These are phyloP conservation scores for Drechslerella coelobrocha DNA, from an alignment of 2,329 filamentous ascomycete genomes.

Conservation along the genomic window DNA sequence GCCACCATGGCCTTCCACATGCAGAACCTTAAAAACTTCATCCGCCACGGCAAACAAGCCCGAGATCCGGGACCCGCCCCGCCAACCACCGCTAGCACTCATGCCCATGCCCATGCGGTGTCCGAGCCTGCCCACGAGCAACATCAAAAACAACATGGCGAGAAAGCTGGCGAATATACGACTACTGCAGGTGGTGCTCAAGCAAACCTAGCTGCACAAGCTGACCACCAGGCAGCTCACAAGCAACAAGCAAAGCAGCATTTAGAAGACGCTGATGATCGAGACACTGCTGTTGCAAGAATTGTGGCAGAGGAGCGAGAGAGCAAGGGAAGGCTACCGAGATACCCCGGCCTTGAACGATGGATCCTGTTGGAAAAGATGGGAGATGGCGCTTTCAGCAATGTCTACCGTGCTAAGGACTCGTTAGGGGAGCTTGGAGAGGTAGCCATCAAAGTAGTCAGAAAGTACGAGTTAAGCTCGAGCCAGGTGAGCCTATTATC, in stretches of 20 bases:
- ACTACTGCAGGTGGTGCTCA: constrained; percentile 67
- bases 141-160: constrained; percentile 60
- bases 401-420: constrained; percentile 91
- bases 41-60: constrained; percentile 96
- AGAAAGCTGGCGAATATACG: constrained; percentile 68
- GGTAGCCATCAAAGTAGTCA: constrained; percentile 97
- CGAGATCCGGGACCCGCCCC: constrained; percentile 68
- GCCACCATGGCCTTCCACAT: constrained; percentile 69
- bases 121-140: constrained; percentile 62
- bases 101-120: constrained; percentile 65
- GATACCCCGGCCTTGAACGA: constrained; percentile 81
- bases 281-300: constrained; percentile 76
- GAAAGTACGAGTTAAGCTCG: constrained; percentile 98
- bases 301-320: constrained; percentile 92
- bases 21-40: constrained; percentile 97
- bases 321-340: constrained; percentile 81
- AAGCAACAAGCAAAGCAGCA: constrained; percentile 59
- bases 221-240: constrained; percentile 63
- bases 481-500: constrained; percentile 81
- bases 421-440: constrained; percentile 73
- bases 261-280: constrained; percentile 60
- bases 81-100: constrained; percentile 68
- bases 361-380: constrained; percentile 94
- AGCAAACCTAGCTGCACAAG: constrained; percentile 71
- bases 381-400: constrained; percentile 98